Percentiles rank a stretch among this genome's conserved stretches.
phyloP scores from a whole-genome alignment of 345 rosid species.

The Cochlearia excelsa region DNA sequence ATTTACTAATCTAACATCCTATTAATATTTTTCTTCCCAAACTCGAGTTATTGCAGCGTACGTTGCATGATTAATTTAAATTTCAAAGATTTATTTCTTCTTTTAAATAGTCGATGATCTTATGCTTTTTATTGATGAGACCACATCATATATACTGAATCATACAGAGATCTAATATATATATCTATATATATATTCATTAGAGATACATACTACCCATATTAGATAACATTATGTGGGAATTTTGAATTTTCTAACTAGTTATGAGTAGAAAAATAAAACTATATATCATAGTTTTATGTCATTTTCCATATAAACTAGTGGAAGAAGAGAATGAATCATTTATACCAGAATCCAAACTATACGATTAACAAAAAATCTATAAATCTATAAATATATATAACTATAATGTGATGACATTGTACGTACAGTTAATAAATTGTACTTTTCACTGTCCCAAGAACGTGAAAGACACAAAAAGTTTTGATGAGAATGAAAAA shows the following conservation, averaged over 20 bases:
- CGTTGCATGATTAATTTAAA: not conserved
- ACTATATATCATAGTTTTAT: not conserved
- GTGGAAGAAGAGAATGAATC: not conserved
- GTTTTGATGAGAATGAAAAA: slow-evolving; percentile 24
- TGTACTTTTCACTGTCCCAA: slow-evolving; percentile 22
- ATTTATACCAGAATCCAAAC: slow-evolving; percentile 4
- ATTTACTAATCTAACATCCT: not conserved
- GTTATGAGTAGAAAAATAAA: too few relatives aligned
- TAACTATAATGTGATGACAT: not conserved
- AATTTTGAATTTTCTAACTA: too few relatives aligned
- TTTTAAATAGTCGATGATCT: too few relatives aligned
- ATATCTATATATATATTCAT: too few relatives aligned
- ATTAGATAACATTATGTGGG: too few relatives aligned
- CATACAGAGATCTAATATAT: too few relatives aligned
- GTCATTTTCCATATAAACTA: not conserved
- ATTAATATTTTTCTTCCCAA: slow-evolving; percentile 13
- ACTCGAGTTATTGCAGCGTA: not conserved
- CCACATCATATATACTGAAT: too few relatives aligned
- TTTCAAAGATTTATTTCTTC: too few relatives aligned
- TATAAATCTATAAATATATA: too few relatives aligned
- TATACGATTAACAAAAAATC: not conserved
- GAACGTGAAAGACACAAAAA: slow-evolving; percentile 25
- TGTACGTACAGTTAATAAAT: slow-evolving; percentile 6
- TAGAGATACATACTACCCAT: too few relatives aligned
- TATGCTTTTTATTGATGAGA: too few relatives aligned